Percentiles rank a stretch among this genome's conserved stretches.
phyloP scores from a whole-genome alignment of 257 asterid genomes.

The Fraxinus quadrangulata region DNA sequence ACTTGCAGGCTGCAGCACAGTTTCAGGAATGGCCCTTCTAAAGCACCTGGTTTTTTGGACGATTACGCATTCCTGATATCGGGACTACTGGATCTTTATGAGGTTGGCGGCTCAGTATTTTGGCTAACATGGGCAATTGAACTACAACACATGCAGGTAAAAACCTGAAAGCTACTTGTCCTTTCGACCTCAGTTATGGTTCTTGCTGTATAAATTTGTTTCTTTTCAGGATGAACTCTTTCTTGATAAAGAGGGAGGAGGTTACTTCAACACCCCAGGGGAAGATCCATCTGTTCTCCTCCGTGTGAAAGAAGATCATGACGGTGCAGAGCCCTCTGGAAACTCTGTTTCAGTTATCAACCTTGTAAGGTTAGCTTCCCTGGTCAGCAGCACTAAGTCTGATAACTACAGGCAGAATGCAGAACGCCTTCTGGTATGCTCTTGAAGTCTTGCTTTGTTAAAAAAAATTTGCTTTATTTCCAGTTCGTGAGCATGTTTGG shows the following conservation, averaged over 20 bases:
- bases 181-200: neutral
- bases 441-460: neutral
- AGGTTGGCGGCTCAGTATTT: constrained; percentile 68
- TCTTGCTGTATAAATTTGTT: neutral
- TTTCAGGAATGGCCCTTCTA: constrained; percentile 84
- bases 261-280: constrained; percentile 81
- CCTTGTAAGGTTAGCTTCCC: constrained; percentile 72
- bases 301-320: constrained; percentile 83
- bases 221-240: constrained; percentile 71
- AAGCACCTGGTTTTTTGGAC: constrained; percentile 91
- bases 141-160: constrained; percentile 74
- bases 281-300: constrained; percentile 92
- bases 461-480: neutral
- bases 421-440: constrained; percentile 63
- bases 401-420: constrained; percentile 60
- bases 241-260: constrained; percentile 89
- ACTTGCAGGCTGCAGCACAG: constrained; percentile 73
- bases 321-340: constrained; percentile 97
- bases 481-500: too few species aligned
- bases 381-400: constrained; percentile 50
- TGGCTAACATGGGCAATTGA: constrained; percentile 94
- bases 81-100: constrained; percentile 76
- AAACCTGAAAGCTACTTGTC: neutral
- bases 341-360: constrained; percentile 83
- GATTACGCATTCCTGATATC: constrained; percentile 85